Evolutionary conservation across 2,329 filamentous ascomycete genomes (phyloP).

Genomic region (Alternaria sp.): DNA sequence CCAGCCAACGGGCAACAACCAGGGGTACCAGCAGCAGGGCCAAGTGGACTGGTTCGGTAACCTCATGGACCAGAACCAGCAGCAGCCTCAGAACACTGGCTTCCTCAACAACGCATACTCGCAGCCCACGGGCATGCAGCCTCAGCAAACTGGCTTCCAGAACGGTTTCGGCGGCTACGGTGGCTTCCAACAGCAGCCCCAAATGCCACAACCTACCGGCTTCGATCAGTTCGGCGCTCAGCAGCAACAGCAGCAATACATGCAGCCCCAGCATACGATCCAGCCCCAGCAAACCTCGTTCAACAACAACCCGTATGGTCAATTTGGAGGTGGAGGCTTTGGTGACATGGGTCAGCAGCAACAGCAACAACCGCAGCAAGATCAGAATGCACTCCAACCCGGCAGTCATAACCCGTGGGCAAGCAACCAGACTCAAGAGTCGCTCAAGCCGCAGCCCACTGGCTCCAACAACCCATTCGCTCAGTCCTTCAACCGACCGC

Average conservation of each 20-base stretch:
- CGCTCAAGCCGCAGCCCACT: constrained; percentile 81
- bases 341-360: constrained; percentile 41
- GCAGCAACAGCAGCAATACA: constrained; percentile 26
- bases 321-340: constrained; percentile 43
- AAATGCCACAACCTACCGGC: constrained; percentile 64
- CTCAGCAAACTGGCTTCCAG: constrained; percentile 68
- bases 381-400: constrained; percentile 70
- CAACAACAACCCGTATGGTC: constrained; percentile 53
- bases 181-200: constrained; percentile 50
- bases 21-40: constrained; percentile 95
- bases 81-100: constrained; percentile 69
- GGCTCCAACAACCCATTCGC: constrained; percentile 99
- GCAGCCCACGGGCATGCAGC: constrained; percentile 77
- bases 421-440: constrained; percentile 62
- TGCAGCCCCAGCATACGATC: constrained; percentile 51
- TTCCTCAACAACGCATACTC: constrained; percentile 72
- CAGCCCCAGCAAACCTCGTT: constrained; percentile 68
- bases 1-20: constrained; percentile 89
- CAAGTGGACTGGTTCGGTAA: constrained; percentile 98
- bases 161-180: constrained; percentile 73
- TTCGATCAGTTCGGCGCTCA: constrained; percentile 64
- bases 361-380: constrained; percentile 57
- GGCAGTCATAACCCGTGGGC: constrained; percentile 97
- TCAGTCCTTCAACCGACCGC: constrained; percentile 65
- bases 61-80: constrained; percentile 74